Evolutionary conservation across 805 yeast species (phyloP).

Genomic region (Kodamaea nitidulidarum): DNA sequence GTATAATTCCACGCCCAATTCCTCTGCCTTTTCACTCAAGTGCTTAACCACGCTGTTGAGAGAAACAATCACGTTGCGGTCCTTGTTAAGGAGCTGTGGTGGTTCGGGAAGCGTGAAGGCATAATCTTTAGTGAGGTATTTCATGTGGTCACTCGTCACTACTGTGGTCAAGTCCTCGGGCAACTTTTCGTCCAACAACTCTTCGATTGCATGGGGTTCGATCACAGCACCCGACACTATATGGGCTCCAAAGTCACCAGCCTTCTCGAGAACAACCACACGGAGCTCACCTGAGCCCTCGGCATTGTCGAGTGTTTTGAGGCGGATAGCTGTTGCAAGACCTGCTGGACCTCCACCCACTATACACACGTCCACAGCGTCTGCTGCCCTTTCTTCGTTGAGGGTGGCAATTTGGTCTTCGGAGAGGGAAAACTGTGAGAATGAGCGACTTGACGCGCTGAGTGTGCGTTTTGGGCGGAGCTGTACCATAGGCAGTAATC

Average conservation of each 20-base stretch:
- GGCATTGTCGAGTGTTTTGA: constrained; percentile 78
- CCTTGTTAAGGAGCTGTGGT: constrained; percentile 79
- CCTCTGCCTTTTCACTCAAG: constrained; percentile 86
- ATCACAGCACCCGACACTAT: constrained; percentile 90
- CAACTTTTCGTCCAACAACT: constrained; percentile 75
- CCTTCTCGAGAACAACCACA: constrained; percentile 88
- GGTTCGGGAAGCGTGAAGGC: constrained; percentile 86
- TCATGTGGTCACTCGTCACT: constrained; percentile 74
- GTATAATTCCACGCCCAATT: constrained; percentile 87
- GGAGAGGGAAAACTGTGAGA: not conserved
- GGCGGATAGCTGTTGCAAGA: constrained; percentile 82
- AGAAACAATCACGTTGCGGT: constrained; percentile 80
- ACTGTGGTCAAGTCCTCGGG: constrained; percentile 74
- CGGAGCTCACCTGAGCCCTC: constrained; percentile 64
- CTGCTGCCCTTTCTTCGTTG: constrained; percentile 67
- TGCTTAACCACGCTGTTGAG: constrained; percentile 76
- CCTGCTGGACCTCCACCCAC: constrained; percentile 99
- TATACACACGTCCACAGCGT: constrained; percentile 88
- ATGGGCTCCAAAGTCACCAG: constrained; percentile 90
- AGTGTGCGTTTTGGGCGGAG: not conserved
- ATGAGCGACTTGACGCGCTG: not conserved
- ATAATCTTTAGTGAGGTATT: constrained; percentile 55
- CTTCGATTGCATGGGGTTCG: constrained; percentile 85
- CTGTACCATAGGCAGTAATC: not conserved
- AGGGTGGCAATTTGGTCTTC: constrained; percentile 5